Evolutionary conservation across 371 early-diverging fungal species (phyloP).

Genomic region (Mortierella sp.): DNA sequence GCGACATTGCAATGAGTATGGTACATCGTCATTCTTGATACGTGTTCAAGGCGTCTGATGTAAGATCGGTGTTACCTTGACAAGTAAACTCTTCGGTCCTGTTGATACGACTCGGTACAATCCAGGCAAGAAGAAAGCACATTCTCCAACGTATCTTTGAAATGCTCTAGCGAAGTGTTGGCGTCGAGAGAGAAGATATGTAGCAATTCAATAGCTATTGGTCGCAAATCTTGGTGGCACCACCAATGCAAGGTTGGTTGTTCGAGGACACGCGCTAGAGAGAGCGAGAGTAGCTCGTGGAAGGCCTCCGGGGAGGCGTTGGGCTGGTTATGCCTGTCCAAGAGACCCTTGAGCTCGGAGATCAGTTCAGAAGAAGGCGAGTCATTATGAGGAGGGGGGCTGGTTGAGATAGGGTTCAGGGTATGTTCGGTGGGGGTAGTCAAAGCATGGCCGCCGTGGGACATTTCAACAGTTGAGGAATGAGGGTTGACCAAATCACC

Average conservation of each 20-base stretch:
- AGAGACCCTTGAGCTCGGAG: conserved; percentile 10
- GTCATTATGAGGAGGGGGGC: conserved; percentile 8
- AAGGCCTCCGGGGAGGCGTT: conserved; percentile 16
- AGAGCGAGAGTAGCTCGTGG: conserved; percentile 24
- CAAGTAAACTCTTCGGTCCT: conserved; percentile 32
- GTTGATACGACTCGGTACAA: conserved; percentile 31
- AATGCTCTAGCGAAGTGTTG: conserved; percentile 12
- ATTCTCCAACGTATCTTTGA: conserved; percentile 28
- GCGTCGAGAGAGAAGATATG: conserved; percentile 33
- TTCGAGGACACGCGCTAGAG: conserved; percentile 23
- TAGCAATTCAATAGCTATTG: conserved; percentile 25
- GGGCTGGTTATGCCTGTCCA: conserved; percentile 4
- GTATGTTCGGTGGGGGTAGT: not conserved
- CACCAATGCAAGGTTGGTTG: conserved; percentile 46
- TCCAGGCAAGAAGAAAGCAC: conserved; percentile 22
- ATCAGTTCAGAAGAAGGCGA: conserved; percentile 16
- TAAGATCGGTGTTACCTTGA: conserved; percentile 8
- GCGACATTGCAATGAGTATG: too few relatives aligned
- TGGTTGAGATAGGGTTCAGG: not conserved
- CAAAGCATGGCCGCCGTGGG: not conserved
- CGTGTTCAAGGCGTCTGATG: too few relatives aligned
- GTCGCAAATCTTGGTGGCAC: conserved; percentile 34
- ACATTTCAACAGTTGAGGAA: too few relatives aligned
- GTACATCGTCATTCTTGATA: too few relatives aligned
- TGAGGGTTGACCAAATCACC: too few relatives aligned